Conservation (phyloP, 345 rosid genomes). For the Camelina laxa region DNA sequence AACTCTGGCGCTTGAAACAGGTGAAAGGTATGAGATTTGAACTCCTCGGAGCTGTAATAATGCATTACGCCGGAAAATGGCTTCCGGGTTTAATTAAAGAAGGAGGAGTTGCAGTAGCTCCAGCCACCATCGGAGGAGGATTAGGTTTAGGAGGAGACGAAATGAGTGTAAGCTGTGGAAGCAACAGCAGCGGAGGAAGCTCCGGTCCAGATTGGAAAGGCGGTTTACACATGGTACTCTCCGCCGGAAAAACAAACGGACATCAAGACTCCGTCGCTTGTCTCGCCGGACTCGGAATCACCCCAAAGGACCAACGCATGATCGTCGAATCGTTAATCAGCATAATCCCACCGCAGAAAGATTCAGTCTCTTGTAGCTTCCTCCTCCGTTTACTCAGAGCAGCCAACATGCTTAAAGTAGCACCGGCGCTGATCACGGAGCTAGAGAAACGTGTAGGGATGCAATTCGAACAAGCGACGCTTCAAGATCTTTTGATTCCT, state of each 20-base stretch:
- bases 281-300: conserved; percentile 46
- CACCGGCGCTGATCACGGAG: conserved; percentile 88
- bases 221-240: conserved; percentile 82
- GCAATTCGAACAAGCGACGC: conserved; percentile 93
- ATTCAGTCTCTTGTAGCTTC: conserved; percentile 84
- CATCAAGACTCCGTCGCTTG: conserved; percentile 43
- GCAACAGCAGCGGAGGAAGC: conserved; percentile 54
- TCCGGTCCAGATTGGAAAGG: conserved; percentile 79
- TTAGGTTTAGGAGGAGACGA: conserved; percentile 54
- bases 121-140: conserved; percentile 42
- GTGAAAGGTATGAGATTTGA: conserved; percentile 95
- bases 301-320: conserved; percentile 80
- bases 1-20: conserved; percentile 15
- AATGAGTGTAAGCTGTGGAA: conserved; percentile 62
- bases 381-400: conserved; percentile 78
- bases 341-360: conserved; percentile 91
- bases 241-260: conserved; percentile 66
- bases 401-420: conserved; percentile 88
- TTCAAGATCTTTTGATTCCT: conserved; percentile 86
- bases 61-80: conserved; percentile 92
- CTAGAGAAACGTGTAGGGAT: conserved; percentile 94
- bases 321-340: conserved; percentile 88
- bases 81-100: conserved; percentile 75
- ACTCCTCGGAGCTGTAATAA: conserved; percentile 79
- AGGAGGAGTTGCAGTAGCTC: conserved; percentile 44